These are phyloP conservation scores for Solanum rostratum DNA, from an alignment of 257 asterid species.

Conservation along the genomic window DNA sequence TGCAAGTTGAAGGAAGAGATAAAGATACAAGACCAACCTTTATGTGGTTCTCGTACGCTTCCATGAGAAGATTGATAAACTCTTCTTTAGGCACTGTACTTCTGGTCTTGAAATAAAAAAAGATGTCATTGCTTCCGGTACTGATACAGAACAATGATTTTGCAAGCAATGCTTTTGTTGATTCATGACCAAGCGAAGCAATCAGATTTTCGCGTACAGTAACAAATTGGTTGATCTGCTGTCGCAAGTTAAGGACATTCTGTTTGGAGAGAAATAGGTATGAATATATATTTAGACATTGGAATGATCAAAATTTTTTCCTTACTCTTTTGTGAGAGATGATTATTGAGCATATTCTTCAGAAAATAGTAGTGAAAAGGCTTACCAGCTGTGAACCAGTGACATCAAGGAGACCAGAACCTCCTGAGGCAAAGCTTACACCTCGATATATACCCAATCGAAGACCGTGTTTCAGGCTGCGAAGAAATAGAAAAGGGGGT, in stretches of 20 bases:
- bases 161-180: slow-evolving; percentile 21
- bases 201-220: slow-evolving; percentile 24
- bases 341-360: background rate
- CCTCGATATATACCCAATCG: slow-evolving; percentile 33
- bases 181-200: slow-evolving; percentile 17
- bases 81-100: slow-evolving; percentile 12
- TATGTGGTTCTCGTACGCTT: slow-evolving; percentile 35
- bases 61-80: slow-evolving; percentile 25
- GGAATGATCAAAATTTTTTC: background rate
- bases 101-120: slow-evolving; percentile 35
- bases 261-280: slow-evolving; percentile 5
- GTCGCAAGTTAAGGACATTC: slow-evolving; percentile 42
- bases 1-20: background rate
- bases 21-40: slow-evolving; percentile 13
- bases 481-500: slow-evolving; percentile 41
- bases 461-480: slow-evolving; percentile 19
- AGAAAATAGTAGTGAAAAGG: background rate
- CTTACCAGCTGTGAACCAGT: slow-evolving; percentile 40
- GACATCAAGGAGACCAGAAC: slow-evolving; percentile 61
- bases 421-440: slow-evolving; percentile 66
- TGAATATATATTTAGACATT: background rate
- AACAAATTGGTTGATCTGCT: slow-evolving; percentile 49
- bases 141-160: slow-evolving; percentile 56
- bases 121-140: slow-evolving; percentile 61
- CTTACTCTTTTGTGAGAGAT: background rate